Evolutionary conservation across 495 filamentous ascomycete species (phyloP), one percentile per base, ranked within the genome.

Genomic region (Neurospora africana): DNA sequence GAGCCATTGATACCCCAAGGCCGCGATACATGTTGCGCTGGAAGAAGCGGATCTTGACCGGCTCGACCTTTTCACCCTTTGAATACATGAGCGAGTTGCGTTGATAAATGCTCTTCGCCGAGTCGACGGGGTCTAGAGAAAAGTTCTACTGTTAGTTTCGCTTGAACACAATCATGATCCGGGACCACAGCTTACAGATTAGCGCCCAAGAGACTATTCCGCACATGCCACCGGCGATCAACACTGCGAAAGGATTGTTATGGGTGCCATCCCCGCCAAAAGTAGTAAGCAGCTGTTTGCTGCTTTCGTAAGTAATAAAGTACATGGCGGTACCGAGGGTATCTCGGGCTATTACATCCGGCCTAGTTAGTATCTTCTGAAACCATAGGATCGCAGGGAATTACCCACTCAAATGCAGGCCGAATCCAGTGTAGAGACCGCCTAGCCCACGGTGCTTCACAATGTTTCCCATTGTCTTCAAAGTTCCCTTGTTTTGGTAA

Each of bases 261-360:
- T 91, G 89, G 70, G 89, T 88, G 71, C 82, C 79, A 73, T 87
- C 87, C 68, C 90, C 91, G 40, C 89, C 86, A 69, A 90, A 87
- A 27, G 91, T 93, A 38, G 90, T 89, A 47, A 94, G 87, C 53
- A 95, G 77, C 79, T 97, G 92, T 81, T 98, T 97, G 71, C 89
- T 89, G 74, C 90, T 92, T 78, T 98, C 94, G 78, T 98, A 98
- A 73, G 93, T 92, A 71, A 90, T 89, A 77, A 98, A 98, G 79
- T 97, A 98, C 70, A 97, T 90, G 3, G 87, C 93, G 3, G 94
- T 95, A 33, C 94, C 94, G 68, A 97, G 85, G 0, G 92, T 95
- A 78, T 98, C 94, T 67, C 94, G 89, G 78, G 96, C 88, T 87
- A 69, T 41, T 44, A 11, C 17, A 7, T 40, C 68, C 30, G 37